Evolutionary conservation across 495 filamentous ascomycete genomes (phyloP), one percentile per base, ranked within the genome.

Genomic region (Aspergillus heteromorphus): DNA sequence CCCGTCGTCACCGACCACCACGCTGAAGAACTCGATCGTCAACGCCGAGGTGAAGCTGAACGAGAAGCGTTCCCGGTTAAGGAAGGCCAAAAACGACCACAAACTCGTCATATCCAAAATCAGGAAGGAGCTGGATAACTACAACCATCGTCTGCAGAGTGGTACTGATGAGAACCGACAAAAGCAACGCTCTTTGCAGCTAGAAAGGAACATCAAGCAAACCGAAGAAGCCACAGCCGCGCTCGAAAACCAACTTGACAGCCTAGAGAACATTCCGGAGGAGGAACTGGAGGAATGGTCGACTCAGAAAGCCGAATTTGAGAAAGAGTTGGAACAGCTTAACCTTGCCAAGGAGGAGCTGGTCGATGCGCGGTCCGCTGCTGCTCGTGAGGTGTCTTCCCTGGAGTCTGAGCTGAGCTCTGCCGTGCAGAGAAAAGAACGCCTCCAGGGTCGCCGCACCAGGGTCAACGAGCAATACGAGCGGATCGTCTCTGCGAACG

Each of bases 1-100:
- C 57, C 86, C 89, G 27, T 86, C 89, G 43, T 95, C 91, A n/a
- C 92, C 92, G 2, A 87, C 84, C 10, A 92, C 91, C 6, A 97
- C 92, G 0, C 77, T 97, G 30, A 88, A 86, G 64, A 91, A 90
- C 19, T 95, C 91, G 6, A 93, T 97, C 51, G 79, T 83, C 45
- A 82, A 88, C 14, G 87, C 87, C 14, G 89, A 96, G 58, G 70
- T 78, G 54, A 95, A 89, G 67, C 70, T 95, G 34, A 81, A 81
- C 48, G 90, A 95, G 40, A 85, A 87, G 54, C 87, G 85, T 55
- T 77, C 83, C 31, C 86, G 87, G 17, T 79, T 88, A 61, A 92
- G 88, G 65, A 80, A 85, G 31, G 78, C 78, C 45, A 86, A 86
- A 55, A 92, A 88, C 63, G 89, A 95, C 25, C 89, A 92, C 66